phyloP scores from a whole-genome alignment of 257 asterid species.

The Solanum pennellii region DNA sequence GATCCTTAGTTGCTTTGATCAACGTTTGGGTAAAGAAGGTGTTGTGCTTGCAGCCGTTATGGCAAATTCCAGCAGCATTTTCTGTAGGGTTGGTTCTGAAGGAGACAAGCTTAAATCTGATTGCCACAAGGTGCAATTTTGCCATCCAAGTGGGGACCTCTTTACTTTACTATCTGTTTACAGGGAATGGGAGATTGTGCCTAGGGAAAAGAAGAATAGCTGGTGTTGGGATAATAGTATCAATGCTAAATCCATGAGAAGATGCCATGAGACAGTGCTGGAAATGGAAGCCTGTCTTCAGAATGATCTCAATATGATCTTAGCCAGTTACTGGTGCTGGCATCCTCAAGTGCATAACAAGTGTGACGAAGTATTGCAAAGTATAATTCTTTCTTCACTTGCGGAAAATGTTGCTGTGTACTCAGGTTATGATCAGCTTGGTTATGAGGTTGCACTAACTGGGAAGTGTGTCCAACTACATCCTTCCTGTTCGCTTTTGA shows the following conservation, averaged over 20 bases:
- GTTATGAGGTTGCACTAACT: conserved; percentile 69
- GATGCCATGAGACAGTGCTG: conserved; percentile 69
- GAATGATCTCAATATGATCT: conserved; percentile 48
- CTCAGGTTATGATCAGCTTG: conserved; percentile 89
- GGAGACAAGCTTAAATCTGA: conserved; percentile 69
- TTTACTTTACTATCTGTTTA: conserved; percentile 91
- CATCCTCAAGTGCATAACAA: conserved; percentile 31
- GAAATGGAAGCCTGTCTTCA: conserved; percentile 71
- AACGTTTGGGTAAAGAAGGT: conserved; percentile 70
- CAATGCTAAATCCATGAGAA: conserved; percentile 84
- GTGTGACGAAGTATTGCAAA: conserved; percentile 45
- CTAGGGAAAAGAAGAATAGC: conserved; percentile 32
- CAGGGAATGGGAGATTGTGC: conserved; percentile 67
- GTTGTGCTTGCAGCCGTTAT: conserved; percentile 87
- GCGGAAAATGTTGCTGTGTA: conserved; percentile 87
- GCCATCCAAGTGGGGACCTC: conserved; percentile 82
- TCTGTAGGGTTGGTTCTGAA: conserved; percentile 77
- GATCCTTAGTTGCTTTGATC: conserved; percentile 47
- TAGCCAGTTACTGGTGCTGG: conserved; percentile 86
- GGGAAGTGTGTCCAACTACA: conserved; percentile 74
- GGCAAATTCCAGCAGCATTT: conserved; percentile 84
- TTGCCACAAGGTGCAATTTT: conserved; percentile 76
- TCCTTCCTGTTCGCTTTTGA: conserved; percentile 76
- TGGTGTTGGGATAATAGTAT: conserved; percentile 98
- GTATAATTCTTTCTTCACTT: conserved; percentile 57